Base-by-base conservation (phyloP, 768 basidiomycete genomes). In the Collybia nuda region DNA sequence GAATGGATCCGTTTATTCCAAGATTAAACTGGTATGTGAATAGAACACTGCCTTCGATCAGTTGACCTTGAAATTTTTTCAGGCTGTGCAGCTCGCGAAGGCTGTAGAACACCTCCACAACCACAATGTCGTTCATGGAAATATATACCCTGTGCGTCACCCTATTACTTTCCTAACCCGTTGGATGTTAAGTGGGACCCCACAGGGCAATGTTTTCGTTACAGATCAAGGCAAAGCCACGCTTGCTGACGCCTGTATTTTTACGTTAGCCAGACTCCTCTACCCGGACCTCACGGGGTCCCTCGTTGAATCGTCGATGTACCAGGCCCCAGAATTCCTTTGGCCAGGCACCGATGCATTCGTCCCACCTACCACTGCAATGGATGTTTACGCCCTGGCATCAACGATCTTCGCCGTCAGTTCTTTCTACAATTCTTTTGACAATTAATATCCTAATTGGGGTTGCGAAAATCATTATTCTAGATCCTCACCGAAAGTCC, bases 371-470 rank as follows among this genome's bases (percentile, higher is more conserved):
- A 39, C 37, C 11, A 48, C 24, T 23, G 17, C 54, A 3, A 51
- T 52, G 1, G 59, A 58, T 38, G 52, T 57, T 0, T 56, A 54
- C 21, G 52, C 59, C 1, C 50, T 57, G 18, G 51, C 44, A 2
- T 50, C 52, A 2, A 51, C 40, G 1, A 40, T 51, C 0, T 55
- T 52, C 12, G 42, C 59, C 0, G 58, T 60, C 22, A 50, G 56
- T 41, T 22, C 17, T 35, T 24, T 28, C 28, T 15, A 6, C 17
- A 39, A 12, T 41, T 22, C 17, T 35, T 24, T 28, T 36, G 18
- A 6, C 17, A 39, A 12, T 9, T 14, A 6, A 22, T 2, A 3
- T 9, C 24, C 2, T 11, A 4, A 29, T 5, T 19, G 12, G 3
- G 2, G 14, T 35, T 41, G 14, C 21, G 28, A 45, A 26, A 6